These are phyloP conservation scores for Coemansia sp. DNA, from an alignment of 192 early-diverging fungal species.

Conservation along the genomic window DNA sequence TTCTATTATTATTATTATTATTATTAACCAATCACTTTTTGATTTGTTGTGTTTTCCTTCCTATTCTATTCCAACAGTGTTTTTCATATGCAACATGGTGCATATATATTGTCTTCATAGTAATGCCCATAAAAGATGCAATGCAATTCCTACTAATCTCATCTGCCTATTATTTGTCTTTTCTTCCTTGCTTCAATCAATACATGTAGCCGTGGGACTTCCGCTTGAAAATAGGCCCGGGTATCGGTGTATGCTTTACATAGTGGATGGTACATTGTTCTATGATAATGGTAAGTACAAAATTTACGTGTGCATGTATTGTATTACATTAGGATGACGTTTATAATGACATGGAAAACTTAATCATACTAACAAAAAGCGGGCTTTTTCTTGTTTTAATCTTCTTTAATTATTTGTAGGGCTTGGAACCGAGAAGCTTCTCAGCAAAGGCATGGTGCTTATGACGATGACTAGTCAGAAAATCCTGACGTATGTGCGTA, in stretches of 20 bases:
- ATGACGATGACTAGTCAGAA: constrained; percentile 34
- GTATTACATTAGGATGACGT: too few relatives aligned
- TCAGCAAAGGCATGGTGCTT: constrained; percentile 47
- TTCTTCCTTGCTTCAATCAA: constrained; percentile 4
- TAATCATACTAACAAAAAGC: not conserved
- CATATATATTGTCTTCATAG: constrained; percentile 3
- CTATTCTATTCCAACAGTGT: too few relatives aligned
- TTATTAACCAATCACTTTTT: not conserved
- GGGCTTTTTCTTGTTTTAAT: not conserved
- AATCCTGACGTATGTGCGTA: constrained; percentile 36
- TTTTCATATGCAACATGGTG: constrained; percentile 3
- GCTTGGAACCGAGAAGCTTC: constrained; percentile 39
- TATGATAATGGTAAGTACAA: constrained; percentile 47
- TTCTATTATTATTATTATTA: too few relatives aligned
- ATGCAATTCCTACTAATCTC: constrained; percentile 1
- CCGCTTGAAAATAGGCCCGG: constrained; percentile 46
- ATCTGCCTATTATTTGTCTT: constrained; percentile 6
- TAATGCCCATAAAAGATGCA: not conserved
- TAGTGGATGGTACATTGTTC: constrained; percentile 43
- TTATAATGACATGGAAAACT: not conserved
- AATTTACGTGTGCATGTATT: not conserved
- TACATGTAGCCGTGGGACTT: constrained; percentile 43
- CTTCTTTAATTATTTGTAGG: constrained; percentile 7
- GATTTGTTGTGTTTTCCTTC: not conserved
- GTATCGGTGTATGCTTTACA: constrained; percentile 44